Conservation (phyloP, 306 rosid genomes). For the Luffa acutangula region DNA sequence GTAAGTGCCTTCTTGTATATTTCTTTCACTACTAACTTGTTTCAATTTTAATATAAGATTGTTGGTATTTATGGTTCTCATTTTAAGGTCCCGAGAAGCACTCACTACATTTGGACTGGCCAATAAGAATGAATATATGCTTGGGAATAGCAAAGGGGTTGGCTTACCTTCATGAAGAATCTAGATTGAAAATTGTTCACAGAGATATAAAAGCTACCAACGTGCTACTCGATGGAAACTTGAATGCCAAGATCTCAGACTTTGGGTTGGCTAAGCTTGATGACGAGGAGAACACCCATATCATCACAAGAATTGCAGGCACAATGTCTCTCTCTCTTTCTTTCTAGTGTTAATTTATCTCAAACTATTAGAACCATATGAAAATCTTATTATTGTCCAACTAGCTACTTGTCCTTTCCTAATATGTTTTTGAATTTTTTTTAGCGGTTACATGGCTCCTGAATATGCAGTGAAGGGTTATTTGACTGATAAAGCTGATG, state of each 20-base stretch:
- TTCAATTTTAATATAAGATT: neutral
- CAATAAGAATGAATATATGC: conserved; percentile 51
- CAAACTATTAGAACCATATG: neutral
- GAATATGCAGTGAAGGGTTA: conserved; percentile 79
- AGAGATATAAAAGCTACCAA: conserved; percentile 87
- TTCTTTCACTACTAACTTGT: too few species aligned
- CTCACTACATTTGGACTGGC: conserved; percentile 53
- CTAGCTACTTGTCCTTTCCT: neutral
- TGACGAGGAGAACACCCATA: conserved; percentile 69
- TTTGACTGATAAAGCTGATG: conserved; percentile 75
- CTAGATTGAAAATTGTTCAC: conserved; percentile 74
- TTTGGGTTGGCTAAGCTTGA: conserved; percentile 87
- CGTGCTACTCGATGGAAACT: conserved; percentile 60
- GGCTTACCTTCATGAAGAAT: conserved; percentile 79
- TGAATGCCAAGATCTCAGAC: conserved; percentile 79
- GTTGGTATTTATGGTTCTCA: neutral
- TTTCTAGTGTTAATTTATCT: neutral
- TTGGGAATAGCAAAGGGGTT: conserved; percentile 64
- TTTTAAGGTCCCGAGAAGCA: conserved; percentile 35
- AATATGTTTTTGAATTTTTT: neutral
- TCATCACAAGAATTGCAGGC: conserved; percentile 77
- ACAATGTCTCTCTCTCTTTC: conserved; percentile 52
- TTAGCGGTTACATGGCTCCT: conserved; percentile 90
- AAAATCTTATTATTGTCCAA: too few species aligned
- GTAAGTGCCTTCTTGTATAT: conserved; percentile 17